Base-by-base conservation (phyloP, 805 yeast species). In the baker's yeast (Saccharomyces cerevisiae) region DNA sequence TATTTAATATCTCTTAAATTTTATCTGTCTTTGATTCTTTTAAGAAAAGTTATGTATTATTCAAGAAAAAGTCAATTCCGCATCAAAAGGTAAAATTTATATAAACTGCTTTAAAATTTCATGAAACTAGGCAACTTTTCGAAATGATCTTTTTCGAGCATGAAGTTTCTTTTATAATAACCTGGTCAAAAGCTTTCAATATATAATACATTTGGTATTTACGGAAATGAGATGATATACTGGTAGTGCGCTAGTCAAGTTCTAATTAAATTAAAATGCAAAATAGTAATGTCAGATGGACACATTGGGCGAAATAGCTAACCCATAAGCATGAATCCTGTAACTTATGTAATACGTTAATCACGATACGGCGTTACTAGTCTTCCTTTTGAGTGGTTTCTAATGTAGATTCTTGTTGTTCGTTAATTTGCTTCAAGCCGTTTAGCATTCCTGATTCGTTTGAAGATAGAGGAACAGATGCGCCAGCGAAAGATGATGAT, bases 351-450 rank as follows among this genome's bases (percentile, higher is more conserved):
- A 17, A 9, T 31, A 13, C 4, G 4, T 13, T 13, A 3, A 31
- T 31, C 36, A 21, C 43, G 17, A 36, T 6, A 5, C 5, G 4
- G 24, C 17, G 11, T 6, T 4, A 3, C 17, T 5, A 17, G 22
- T 9, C 8, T 3, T 17, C 8, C 9, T 36, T 36, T 17, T 17
- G 43, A 36, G 22, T 3, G 14, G 41, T 14, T 14, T n/a, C 41
- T 14, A 14, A 13, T 32, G 3, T 14, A 17, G 24, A 36, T 36
- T 36, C 43, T 17, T 6, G 24, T n/a, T 48, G 26, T 30, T 56
- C 53, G 24, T 46, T 49, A 6, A 56, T 56, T 32, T 28, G 11
- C 11, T 53, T 48, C 24, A 56, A 24, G 24, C 53, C 55, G 32
- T 53, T 53, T 14, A 50, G 8, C 31, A 51, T 13, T 21, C 51